phyloP scores from a whole-genome alignment of 2,329 filamentous ascomycete genomes.

The Sarocladiaceae sp. region DNA sequence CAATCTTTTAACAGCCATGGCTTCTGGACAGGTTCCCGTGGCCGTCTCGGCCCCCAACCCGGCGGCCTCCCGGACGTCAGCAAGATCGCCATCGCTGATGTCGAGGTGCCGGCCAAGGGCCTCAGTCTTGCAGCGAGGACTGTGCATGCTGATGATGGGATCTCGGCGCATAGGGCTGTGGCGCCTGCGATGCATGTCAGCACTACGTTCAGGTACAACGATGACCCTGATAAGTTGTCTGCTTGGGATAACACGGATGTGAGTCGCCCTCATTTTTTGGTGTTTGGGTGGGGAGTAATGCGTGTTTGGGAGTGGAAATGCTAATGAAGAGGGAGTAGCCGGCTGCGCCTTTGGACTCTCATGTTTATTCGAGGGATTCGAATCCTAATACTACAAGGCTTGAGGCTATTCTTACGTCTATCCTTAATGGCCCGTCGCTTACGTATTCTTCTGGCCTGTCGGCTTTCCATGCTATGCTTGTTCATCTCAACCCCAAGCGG shows the following conservation, averaged over 20 bases:
- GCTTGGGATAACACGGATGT: slow-evolving; percentile 51
- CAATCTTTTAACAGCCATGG: not conserved
- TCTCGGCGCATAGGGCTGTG: slow-evolving; percentile 72
- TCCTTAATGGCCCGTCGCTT: slow-evolving; percentile 66
- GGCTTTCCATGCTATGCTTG: slow-evolving; percentile 82
- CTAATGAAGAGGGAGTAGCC: slow-evolving; percentile 36
- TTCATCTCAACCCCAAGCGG: slow-evolving; percentile 76
- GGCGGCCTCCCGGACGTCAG: not conserved
- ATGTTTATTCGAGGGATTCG: slow-evolving; percentile 80
- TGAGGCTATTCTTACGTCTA: slow-evolving; percentile 72
- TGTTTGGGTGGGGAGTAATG: too few relatives aligned
- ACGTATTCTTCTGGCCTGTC: slow-evolving; percentile 83
- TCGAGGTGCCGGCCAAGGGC: slow-evolving; percentile 11
- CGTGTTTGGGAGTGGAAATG: not conserved
- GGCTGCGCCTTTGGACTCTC: slow-evolving; percentile 51
- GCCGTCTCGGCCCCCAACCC: not conserved
- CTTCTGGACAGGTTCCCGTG: not conserved
- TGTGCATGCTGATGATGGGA: slow-evolving; percentile 77
- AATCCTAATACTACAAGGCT: slow-evolving; percentile 80
- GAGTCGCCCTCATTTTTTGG: too few relatives aligned
- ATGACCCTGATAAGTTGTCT: slow-evolving; percentile 62
- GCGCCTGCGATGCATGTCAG: slow-evolving; percentile 87
- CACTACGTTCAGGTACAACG: slow-evolving; percentile 81
- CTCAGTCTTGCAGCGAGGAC: slow-evolving; percentile 58
- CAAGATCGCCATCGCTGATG: slow-evolving; percentile 6